Percentiles rank a stretch among this genome's conserved stretches.
phyloP scores from a whole-genome alignment of 441 rosid species.

The Adansonia gregorii region DNA sequence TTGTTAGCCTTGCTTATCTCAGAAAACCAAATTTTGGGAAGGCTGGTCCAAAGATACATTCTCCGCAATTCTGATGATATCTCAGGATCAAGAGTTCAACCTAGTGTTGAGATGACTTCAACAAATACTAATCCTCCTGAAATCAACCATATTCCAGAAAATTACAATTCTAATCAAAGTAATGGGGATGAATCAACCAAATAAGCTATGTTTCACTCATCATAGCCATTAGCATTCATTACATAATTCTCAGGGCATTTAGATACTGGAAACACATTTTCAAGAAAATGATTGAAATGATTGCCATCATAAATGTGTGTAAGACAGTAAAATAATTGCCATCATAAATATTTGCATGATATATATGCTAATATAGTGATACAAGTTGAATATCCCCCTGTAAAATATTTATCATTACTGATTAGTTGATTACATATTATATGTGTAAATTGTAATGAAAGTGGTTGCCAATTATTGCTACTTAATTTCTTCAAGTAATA shows the following conservation, averaged over 20 bases:
- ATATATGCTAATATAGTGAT: not conserved
- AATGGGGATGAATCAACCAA: not conserved
- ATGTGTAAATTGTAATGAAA: not conserved
- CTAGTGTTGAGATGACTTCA: not conserved
- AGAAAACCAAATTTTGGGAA: not conserved
- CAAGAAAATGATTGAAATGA: not conserved
- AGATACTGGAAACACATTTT: not conserved
- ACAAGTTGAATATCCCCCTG: not conserved
- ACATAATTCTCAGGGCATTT: not conserved
- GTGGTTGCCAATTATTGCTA: too few species aligned
- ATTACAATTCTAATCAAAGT: not conserved
- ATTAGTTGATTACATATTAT: not conserved
- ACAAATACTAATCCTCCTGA: not conserved
- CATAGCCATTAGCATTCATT: not conserved
- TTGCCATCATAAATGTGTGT: not conserved
- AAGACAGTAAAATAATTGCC: not conserved
- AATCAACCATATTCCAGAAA: not conserved
- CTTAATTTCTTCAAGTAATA: too few species aligned
- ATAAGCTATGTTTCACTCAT: not conserved
- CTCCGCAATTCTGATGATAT: not conserved
- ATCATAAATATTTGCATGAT: not conserved
- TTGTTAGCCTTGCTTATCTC: slow-evolving; percentile 20
- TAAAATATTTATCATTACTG: not conserved
- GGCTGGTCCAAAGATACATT: not conserved
- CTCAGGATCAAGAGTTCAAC: not conserved